Evolutionary conservation across 139 green algal genomes (phyloP), one percentile per base, ranked within the genome.

Genomic region (Coelastrella sp.): DNA sequence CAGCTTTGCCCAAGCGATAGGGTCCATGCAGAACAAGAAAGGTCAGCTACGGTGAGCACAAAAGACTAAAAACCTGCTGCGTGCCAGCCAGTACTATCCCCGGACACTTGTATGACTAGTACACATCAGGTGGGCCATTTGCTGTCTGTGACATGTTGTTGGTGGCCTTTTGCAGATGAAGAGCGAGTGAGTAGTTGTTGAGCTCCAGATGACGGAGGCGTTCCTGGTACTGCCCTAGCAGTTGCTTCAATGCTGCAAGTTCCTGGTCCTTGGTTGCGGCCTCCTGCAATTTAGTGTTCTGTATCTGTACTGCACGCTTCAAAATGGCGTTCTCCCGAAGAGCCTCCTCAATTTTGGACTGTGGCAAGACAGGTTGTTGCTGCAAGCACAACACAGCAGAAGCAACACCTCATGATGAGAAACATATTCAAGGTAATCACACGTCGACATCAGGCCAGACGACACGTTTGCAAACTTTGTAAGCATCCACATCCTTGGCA

Each of bases 291-390:
- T 91, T 90, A 11, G 77, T 35, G 37, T 95, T 93, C 86, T 98
- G 94, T 6, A 98, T 96, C 80, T 92, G 89, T 27, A 97, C 94
- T 9, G 94, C 94, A 9, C 93, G 91, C 88, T 98, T 98, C 8
- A 98, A 85, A 53, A 98, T 93, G 5, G 71, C 71, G 68, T 96
- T 95, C 83, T 86, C 77, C 37, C 87, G 93, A 62, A 83, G 91
- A 76, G 19, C 30, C 43, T 81, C 78, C 53, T 88, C 79, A 40
- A 87, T 50, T 30, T 68, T 40, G 32, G 76, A 48, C 38, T 85
- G 64, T 45, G 72, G 30, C 7, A 45, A 30, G 45, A 45, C 50
- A 79, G 43, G 27, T 69, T 27, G 62, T 23, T 13, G 40, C 40
- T 41, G 71, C 68, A 78, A 41, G 21, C 45, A 38, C 50, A 45